Conservation (phyloP, 495 filamentous ascomycete genomes). For the Lineolata rhizophorae region DNA sequence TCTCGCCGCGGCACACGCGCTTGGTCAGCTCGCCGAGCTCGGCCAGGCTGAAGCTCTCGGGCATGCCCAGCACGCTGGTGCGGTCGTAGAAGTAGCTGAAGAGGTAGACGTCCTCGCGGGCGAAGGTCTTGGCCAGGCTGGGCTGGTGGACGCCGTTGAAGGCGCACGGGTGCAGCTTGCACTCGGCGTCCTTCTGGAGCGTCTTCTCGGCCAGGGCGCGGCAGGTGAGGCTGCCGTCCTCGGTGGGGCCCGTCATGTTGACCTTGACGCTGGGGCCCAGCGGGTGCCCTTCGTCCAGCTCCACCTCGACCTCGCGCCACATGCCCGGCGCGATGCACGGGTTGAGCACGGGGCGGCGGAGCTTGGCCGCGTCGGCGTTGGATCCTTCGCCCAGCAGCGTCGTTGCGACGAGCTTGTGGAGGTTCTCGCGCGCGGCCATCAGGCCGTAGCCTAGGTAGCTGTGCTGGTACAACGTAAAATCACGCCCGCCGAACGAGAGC, state of each 20-base stretch:
- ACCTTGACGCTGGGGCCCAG: constrained; percentile 40
- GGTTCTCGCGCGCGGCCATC: constrained; percentile 74
- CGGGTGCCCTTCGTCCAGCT: constrained; percentile 35
- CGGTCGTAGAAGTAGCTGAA: constrained; percentile 97
- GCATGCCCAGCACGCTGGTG: constrained; percentile 79
- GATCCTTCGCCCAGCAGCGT: constrained; percentile 23
- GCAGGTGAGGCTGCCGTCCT: constrained; percentile 59
- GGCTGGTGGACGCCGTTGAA: constrained; percentile 96
- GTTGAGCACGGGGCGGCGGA: constrained; percentile 45
- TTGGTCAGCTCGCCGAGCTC: constrained; percentile 69
- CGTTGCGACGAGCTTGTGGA: constrained; percentile 51
- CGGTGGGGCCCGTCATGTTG: constrained; percentile 66
- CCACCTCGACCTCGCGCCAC: constrained; percentile 42
- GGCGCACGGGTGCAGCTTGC: constrained; percentile 71
- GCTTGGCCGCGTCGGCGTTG: constrained; percentile 29
- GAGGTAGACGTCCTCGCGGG: constrained; percentile 79
- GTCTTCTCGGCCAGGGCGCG: constrained; percentile 76
- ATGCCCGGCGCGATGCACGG: constrained; percentile 77
- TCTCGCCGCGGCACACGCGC: constrained; percentile 63
- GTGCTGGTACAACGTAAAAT: constrained; percentile 94
- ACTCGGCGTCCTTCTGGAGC: constrained; percentile 66
- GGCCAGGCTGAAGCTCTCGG: constrained; percentile 71
- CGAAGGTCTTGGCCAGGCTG: constrained; percentile 76
- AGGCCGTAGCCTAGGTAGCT: constrained; percentile 94
- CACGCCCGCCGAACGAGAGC: constrained; percentile 68